phyloP scores from a whole-genome alignment of 345 rosid genomes.

The Euclidium syriacum region DNA sequence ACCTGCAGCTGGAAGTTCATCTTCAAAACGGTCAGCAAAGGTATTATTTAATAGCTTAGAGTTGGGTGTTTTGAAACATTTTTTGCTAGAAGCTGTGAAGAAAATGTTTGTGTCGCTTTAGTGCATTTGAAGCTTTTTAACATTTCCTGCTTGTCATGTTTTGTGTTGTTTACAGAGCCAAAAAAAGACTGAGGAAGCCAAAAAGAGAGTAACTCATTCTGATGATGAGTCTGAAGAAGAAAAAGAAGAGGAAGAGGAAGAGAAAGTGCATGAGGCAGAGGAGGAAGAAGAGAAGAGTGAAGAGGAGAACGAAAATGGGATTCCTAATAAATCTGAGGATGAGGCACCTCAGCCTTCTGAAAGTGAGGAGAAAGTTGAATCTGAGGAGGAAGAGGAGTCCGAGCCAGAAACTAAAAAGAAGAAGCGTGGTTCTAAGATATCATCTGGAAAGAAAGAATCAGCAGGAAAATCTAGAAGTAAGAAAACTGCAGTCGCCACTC shows the following conservation, averaged over 20 bases:
- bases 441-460: conserved; percentile 39
- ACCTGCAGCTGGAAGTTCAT: conserved; percentile 38
- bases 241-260: conserved; percentile 39
- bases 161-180: conserved; percentile 38
- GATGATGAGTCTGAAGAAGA: conserved; percentile 46
- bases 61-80: not conserved
- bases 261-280: conserved; percentile 50
- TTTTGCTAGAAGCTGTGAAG: not conserved
- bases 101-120: not conserved
- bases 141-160: not conserved
- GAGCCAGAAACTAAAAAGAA: conserved; percentile 45
- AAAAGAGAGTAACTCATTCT: conserved; percentile 37
- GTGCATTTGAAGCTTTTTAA: not conserved
- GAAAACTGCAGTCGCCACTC: conserved; percentile 30
- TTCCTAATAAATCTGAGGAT: conserved; percentile 43
- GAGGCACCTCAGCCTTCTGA: conserved; percentile 49
- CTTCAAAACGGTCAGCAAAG: conserved; percentile 58
- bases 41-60: conserved; percentile 33
- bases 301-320: conserved; percentile 47
- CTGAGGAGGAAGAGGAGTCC: conserved; percentile 65
- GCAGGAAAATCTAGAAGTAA: conserved; percentile 45
- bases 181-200: conserved; percentile 40
- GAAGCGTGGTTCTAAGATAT: conserved; percentile 35
- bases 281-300: conserved; percentile 43
- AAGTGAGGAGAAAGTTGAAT: conserved; percentile 54